phyloP scores from a whole-genome alignment of 257 asterid genomes.

The Solanum gandarillasii region DNA sequence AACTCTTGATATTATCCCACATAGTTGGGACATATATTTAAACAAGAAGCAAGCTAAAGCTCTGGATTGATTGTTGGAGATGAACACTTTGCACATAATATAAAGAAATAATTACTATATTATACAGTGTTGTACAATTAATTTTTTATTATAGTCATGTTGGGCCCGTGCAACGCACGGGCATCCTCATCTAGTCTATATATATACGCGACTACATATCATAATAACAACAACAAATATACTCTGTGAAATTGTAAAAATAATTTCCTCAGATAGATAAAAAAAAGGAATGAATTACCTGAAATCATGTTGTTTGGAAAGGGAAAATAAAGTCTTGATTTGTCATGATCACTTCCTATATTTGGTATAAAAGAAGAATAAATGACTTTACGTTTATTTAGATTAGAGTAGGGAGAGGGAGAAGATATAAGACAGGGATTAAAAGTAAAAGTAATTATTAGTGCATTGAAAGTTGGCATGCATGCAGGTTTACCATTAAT shows the following conservation, averaged over 20 bases:
- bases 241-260: background rate
- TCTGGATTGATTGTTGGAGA: no score
- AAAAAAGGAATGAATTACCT: conserved; percentile 18
- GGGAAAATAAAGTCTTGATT: conserved; percentile 17
- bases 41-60: no score
- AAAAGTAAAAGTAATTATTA: background rate
- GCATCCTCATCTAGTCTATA: no score
- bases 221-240: background rate
- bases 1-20: no score
- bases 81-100: no score
- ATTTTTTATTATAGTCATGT: no score
- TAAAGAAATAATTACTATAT: no score
- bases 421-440: background rate
- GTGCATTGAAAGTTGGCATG: background rate
- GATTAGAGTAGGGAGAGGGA: background rate
- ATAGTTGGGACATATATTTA: no score
- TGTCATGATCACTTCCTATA: conserved; percentile 25
- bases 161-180: no score
- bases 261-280: background rate
- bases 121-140: no score
- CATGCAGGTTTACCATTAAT: background rate
- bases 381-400: background rate
- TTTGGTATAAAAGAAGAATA: background rate
- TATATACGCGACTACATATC: background rate
- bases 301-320: conserved; percentile 27